These are phyloP conservation scores for Tylopilus balloui DNA, from an alignment of 768 basidiomycete genomes.

Conservation along the genomic window DNA sequence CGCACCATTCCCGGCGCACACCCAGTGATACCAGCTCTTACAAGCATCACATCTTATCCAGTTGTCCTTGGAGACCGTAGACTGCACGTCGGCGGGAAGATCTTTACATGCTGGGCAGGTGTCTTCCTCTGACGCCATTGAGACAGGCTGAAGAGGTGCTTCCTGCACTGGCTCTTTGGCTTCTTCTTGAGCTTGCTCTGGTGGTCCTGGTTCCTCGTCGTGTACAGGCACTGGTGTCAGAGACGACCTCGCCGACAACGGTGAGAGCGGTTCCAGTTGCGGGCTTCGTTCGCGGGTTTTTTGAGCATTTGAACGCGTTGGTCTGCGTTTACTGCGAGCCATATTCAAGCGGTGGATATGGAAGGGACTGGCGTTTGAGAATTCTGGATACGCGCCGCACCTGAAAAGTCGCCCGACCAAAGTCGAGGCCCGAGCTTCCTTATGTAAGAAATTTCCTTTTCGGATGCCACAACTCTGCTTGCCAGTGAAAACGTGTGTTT, in stretches of 20 bases:
- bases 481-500: no score
- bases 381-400: constrained; percentile 8
- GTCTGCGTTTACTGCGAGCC: constrained; percentile 44
- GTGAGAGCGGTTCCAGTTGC: constrained; percentile 29
- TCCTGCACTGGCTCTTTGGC: constrained; percentile 14
- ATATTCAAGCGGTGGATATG: constrained; percentile 27
- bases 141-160: constrained; percentile 2
- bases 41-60: constrained; percentile 85
- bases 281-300: constrained; percentile 35
- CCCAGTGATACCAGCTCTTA: constrained; percentile 82
- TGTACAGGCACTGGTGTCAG: constrained; percentile 25
- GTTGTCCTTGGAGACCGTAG: constrained; percentile 54
- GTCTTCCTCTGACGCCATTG: constrained; percentile 26
- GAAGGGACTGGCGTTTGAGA: constrained; percentile 5
- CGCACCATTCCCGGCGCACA: constrained; percentile 63
- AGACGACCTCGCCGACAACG: constrained; percentile 29
- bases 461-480: not conserved
- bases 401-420: constrained; percentile 9
- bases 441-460: constrained; percentile 28
- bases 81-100: constrained; percentile 26
- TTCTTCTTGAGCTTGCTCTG: constrained; percentile 17
- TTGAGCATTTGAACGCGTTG: constrained; percentile 35
- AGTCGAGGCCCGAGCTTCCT: constrained; percentile 6
- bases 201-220: constrained; percentile 13
- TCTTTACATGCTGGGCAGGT: constrained; percentile 52